phyloP scores from a whole-genome alignment of 73 alveolate species.

The Paramecium sexaurelia region DNA sequence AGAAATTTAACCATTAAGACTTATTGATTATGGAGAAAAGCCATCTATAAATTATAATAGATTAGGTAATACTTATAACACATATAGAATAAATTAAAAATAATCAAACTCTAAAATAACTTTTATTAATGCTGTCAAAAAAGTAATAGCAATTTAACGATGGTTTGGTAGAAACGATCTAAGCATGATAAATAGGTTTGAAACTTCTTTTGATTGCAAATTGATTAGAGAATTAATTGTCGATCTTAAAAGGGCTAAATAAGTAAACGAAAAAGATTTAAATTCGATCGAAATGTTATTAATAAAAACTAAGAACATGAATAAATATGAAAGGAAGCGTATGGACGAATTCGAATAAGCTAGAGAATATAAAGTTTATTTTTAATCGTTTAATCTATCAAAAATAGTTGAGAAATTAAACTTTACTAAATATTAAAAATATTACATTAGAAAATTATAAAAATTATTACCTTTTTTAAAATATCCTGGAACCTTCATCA shows the following conservation, averaged over 20 bases:
- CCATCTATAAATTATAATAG: background rate
- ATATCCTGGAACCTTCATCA: background rate
- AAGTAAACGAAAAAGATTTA: background rate
- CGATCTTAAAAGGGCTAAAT: background rate
- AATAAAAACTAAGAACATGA: background rate
- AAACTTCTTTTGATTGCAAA: background rate
- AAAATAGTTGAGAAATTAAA: background rate
- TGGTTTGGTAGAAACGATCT: constrained; percentile 4
- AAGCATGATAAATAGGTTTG: background rate
- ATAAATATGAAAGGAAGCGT: background rate
- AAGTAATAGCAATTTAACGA: background rate
- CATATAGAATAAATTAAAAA: background rate
- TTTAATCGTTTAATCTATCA: background rate
- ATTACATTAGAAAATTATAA: background rate
- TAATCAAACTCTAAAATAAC: background rate
- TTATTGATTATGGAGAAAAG: background rate
- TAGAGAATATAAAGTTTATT: background rate
- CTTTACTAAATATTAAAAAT: constrained; percentile 3
- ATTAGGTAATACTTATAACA: background rate
- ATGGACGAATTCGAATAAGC: constrained; percentile 7
- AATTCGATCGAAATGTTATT: background rate
- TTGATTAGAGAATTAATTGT: background rate
- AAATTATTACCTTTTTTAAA: background rate
- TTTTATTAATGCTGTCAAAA: background rate
- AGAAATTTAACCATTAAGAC: background rate